Evolutionary conservation across 768 basidiomycete species (phyloP), one percentile per base, ranked within the genome.

Genomic region (Panellus pusillus): DNA sequence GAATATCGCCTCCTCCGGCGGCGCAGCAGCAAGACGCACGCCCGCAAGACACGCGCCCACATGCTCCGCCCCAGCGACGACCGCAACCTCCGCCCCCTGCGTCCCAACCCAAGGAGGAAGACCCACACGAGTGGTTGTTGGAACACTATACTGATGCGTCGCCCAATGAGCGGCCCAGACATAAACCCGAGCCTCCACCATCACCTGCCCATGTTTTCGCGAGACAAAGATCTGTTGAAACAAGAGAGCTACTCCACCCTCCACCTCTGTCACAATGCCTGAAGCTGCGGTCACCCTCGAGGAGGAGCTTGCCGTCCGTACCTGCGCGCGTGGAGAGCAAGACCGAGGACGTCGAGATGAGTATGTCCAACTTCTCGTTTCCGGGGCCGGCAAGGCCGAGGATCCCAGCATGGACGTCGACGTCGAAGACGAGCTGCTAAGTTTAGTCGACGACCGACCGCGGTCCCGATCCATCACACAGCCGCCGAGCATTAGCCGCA

Each of bases 401-500:
- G 62, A 64, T 47, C 59, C 64, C 18, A 63, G 52, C 38, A 72
- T 68, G 71, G 70, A 71, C 55, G 63, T 74, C 53, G 72, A 84
- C 50, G 78, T 84, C 19, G 84, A 86, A 53, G 80, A 86, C 58
- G 88, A 89, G 68, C 68, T 89, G 44, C 74, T 89, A 52, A 86
- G 86, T 61, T 72, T 90, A 20, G 72, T 90, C 28, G 87, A 86
- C 61, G 86, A 83, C 59, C 69, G 64, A 24, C 68, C 66, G 27
- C 58, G 66, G 11, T 58, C 59, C 37, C 51, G 56, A 9, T 57
- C 64, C 58, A 51, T 50, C 49, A 40, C 50, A 46, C 38, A 50
- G 52, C 43, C 55, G 29, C 47, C 50, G 19, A 44, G 43, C 46
- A 27, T 57, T 15, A 57, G 47, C 52, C 50, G 59, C 51, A 47